Evolutionary conservation across 2,329 filamentous ascomycete species (phyloP).

Genomic region (Cladophialophora yegresii): DNA sequence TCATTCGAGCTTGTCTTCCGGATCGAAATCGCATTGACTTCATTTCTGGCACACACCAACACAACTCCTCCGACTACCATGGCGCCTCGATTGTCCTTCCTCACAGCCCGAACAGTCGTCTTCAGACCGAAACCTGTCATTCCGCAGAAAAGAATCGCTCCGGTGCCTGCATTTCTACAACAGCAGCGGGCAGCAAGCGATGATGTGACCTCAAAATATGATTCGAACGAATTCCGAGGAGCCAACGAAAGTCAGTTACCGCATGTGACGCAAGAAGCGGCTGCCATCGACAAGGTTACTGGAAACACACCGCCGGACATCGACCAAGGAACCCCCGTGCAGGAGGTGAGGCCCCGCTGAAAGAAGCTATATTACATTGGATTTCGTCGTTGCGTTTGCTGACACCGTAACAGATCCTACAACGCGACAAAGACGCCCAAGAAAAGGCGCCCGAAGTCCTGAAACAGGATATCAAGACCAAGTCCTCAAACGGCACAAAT

Average conservation of each 20-base stretch:
- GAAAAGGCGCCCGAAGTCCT: constrained; percentile 68
- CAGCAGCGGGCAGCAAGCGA: constrained; percentile 37
- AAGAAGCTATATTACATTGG: not conserved
- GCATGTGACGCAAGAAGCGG: constrained; percentile 67
- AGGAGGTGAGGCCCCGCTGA: constrained; percentile 57
- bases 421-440: constrained; percentile 62
- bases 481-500: constrained; percentile 31
- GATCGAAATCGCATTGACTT: not conserved
- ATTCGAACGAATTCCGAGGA: constrained; percentile 40
- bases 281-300: constrained; percentile 60
- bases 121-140: constrained; percentile 35
- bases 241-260: constrained; percentile 58
- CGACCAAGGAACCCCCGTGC: constrained; percentile 65
- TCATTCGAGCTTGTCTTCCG: not conserved
- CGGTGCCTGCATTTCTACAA: constrained; percentile 31
- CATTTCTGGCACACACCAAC: not conserved
- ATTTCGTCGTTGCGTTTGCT: not conserved
- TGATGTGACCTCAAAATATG: constrained; percentile 37
- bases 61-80: constrained; percentile 43
- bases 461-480: constrained; percentile 59
- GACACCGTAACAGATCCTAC: constrained; percentile 57
- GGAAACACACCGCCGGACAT: constrained; percentile 62
- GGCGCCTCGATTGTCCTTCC: constrained; percentile 59
- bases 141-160: constrained; percentile 33
- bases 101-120: constrained; percentile 40